Evolutionary conservation across 2,329 filamentous ascomycete species (phyloP).

Genomic region (Neofusicoccum laricinum): DNA sequence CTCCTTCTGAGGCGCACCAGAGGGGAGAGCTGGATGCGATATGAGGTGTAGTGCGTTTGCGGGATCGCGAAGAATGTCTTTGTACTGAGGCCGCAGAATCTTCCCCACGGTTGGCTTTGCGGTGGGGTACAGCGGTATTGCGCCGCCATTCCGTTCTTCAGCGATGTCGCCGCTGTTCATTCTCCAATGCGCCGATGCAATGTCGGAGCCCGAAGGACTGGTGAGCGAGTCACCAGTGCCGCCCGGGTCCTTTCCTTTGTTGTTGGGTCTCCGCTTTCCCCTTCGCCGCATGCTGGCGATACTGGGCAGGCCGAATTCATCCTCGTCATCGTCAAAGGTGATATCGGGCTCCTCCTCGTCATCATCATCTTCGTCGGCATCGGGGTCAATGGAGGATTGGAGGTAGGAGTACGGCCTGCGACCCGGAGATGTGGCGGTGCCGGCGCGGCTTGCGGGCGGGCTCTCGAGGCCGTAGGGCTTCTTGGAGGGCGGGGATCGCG

Average conservation of each 20-base stretch:
- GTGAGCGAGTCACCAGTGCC: constrained; percentile 26
- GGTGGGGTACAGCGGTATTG: constrained; percentile 74
- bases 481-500: constrained; percentile 66
- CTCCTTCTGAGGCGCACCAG: constrained; percentile 76
- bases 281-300: constrained; percentile 87
- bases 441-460: constrained; percentile 50
- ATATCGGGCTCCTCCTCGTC: constrained; percentile 68
- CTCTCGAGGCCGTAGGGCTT: constrained; percentile 57
- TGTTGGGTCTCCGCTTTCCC: constrained; percentile 45
- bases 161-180: constrained; percentile 93
- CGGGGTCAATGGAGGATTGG: constrained; percentile 75
- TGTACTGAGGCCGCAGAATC: constrained; percentile 94
- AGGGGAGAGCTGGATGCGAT: constrained; percentile 72
- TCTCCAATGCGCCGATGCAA: constrained; percentile 43
- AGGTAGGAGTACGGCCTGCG: constrained; percentile 74
- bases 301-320: constrained; percentile 93
- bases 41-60: constrained; percentile 95
- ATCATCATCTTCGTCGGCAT: constrained; percentile 60
- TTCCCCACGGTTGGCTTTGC: constrained; percentile 90
- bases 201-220: constrained; percentile 25
- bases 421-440: constrained; percentile 54
- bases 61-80: constrained; percentile 82
- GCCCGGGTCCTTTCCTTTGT: constrained; percentile 46
- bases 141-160: constrained; percentile 67
- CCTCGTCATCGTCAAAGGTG: constrained; percentile 81